These are phyloP conservation scores for Fraxinus nigra DNA, from an alignment of 305 asterid species.

Conservation along the genomic window DNA sequence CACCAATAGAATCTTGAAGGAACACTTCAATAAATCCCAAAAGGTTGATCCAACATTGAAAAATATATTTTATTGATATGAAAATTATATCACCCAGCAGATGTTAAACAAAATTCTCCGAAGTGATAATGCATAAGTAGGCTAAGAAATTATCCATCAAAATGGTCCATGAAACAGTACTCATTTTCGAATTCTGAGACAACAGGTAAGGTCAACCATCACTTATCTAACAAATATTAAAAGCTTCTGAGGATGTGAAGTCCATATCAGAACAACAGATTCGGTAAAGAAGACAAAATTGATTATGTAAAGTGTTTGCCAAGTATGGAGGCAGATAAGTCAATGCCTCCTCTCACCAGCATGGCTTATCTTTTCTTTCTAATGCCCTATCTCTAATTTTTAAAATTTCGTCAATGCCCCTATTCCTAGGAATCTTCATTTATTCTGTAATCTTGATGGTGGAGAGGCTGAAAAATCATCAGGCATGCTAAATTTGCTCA, in stretches of 20 bases:
- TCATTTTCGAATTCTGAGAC: neutral
- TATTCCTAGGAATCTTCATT: neutral
- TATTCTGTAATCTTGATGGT: neutral
- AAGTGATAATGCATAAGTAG: neutral
- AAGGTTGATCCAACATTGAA: conserved; percentile 7
- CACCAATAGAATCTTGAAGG: conserved; percentile 15
- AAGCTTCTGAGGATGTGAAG: neutral
- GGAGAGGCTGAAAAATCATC: neutral
- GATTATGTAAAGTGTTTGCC: neutral
- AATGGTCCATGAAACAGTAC: neutral
- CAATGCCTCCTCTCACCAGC: neutral
- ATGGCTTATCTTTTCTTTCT: neutral
- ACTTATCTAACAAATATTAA: neutral
- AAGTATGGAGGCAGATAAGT: neutral
- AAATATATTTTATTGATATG: neutral
- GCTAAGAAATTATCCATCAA: neutral
- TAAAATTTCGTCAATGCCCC: neutral
- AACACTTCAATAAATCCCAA: neutral
- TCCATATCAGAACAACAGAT: neutral
- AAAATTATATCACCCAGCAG: neutral
- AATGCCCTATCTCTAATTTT: neutral
- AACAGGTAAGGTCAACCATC: neutral
- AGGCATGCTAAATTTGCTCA: neutral
- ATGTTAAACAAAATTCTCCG: neutral
- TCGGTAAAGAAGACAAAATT: neutral